phyloP scores from a whole-genome alignment of 495 filamentous ascomycete genomes.

The Neurospora sp. region DNA sequence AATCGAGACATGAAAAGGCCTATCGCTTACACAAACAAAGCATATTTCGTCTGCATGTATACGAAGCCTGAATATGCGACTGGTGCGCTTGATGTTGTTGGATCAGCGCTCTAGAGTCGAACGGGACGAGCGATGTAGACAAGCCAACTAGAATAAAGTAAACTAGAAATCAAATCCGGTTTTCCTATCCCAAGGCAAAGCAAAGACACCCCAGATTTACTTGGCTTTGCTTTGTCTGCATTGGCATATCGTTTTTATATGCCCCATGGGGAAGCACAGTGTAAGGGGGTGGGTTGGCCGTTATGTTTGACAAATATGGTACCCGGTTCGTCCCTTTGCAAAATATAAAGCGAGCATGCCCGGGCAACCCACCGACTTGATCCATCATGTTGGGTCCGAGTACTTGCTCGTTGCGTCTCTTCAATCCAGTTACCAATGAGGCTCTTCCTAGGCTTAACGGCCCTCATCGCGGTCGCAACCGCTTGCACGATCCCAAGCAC shows the following conservation, averaged over 20 bases:
- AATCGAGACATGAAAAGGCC: neutral
- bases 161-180: neutral
- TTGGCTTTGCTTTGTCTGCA: neutral
- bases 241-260: neutral
- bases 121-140: neutral
- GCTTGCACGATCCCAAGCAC: conserved; percentile 29
- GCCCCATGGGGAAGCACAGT: neutral
- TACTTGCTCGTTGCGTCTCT: neutral
- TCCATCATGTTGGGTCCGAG: neutral
- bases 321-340: neutral
- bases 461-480: conserved; percentile 20
- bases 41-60: neutral
- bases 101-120: neutral
- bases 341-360: neutral
- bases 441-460: neutral
- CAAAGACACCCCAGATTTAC: neutral
- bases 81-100: neutral
- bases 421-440: neutral
- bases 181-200: neutral
- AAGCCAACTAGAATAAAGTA: neutral
- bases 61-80: neutral
- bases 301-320: neutral
- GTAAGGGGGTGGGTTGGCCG: neutral
- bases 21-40: neutral
- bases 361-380: neutral